phyloP scores from a whole-genome alignment of 2,329 filamentous ascomycete genomes.

The Colletotrichum sp. region DNA sequence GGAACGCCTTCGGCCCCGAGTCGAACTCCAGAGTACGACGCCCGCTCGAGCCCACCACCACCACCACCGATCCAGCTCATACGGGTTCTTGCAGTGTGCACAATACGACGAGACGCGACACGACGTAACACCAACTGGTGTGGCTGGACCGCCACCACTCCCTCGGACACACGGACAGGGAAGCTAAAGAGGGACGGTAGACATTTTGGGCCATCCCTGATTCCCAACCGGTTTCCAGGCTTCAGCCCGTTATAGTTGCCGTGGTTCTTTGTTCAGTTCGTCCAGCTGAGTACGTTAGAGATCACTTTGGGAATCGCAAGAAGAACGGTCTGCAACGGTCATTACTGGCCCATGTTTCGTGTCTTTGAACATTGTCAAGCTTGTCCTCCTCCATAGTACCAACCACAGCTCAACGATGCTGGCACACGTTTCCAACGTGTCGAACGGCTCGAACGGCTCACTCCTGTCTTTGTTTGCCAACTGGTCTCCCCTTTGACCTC shows the following conservation, averaged over 20 bases:
- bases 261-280: neutral
- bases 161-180: too few species aligned
- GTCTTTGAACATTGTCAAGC: neutral
- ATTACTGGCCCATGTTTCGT: neutral
- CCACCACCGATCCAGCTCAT: neutral
- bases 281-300: neutral
- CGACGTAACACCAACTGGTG: neutral
- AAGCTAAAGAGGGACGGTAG: neutral
- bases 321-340: neutral
- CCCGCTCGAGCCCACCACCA: neutral
- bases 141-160: neutral
- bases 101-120: neutral
- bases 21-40: neutral
- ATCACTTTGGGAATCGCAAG: neutral
- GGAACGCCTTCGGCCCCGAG: neutral
- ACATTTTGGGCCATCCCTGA: neutral
- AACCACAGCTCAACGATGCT: neutral
- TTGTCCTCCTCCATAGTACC: neutral
- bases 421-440: neutral
- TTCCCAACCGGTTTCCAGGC: neutral
- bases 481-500: neutral
- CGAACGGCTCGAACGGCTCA: neutral
- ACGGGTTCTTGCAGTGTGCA: neutral
- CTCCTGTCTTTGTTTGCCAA: neutral
- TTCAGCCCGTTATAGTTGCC: neutral